A percentile compares a stretch with the other conserved stretches of the same genome.
Evolutionary conservation across 163 green algal genomes (phyloP).

Genomic region (Scenedesmus sp.): DNA sequence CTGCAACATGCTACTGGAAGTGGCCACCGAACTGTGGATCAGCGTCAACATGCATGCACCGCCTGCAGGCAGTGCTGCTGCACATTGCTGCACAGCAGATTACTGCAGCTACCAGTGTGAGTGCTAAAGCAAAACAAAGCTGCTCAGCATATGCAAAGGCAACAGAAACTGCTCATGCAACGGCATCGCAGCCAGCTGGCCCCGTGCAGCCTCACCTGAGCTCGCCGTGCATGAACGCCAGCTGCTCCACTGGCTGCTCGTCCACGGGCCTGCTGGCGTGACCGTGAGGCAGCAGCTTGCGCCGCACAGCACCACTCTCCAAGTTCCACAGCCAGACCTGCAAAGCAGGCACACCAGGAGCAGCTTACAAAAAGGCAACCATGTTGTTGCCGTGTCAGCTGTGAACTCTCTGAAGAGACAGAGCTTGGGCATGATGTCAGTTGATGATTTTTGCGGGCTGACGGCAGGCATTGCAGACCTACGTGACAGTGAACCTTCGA

Average conservation of each 20-base stretch:
- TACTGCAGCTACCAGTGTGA: no score
- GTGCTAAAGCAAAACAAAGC: no score
- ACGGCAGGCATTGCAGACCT: not conserved
- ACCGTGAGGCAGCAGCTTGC: conserved; percentile 29
- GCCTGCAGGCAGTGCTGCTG: no score
- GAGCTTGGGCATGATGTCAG: no score
- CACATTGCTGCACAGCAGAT: no score
- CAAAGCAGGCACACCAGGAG: not conserved
- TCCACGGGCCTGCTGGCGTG: not conserved
- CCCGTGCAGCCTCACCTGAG: not conserved
- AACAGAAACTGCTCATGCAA: not conserved
- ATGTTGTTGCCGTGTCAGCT: no score
- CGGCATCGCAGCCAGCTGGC: not conserved
- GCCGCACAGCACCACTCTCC: conserved; percentile 33
- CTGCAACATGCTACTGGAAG: no score
- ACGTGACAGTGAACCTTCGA: not conserved
- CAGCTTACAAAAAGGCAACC: not conserved
- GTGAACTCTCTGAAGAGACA: no score
- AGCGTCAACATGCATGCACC: no score
- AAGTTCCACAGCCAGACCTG: conserved; percentile 48
- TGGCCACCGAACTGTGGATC: no score
- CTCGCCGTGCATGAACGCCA: conserved; percentile 33
- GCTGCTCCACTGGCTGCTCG: conserved; percentile 30
- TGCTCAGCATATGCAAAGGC: no score
- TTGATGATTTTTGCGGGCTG: no score